A percentile compares a stretch with the other conserved stretches of the same genome.
Evolutionary conservation across 2,329 filamentous ascomycete genomes (phyloP).

Genomic region (Fusarium xyrophilum): DNA sequence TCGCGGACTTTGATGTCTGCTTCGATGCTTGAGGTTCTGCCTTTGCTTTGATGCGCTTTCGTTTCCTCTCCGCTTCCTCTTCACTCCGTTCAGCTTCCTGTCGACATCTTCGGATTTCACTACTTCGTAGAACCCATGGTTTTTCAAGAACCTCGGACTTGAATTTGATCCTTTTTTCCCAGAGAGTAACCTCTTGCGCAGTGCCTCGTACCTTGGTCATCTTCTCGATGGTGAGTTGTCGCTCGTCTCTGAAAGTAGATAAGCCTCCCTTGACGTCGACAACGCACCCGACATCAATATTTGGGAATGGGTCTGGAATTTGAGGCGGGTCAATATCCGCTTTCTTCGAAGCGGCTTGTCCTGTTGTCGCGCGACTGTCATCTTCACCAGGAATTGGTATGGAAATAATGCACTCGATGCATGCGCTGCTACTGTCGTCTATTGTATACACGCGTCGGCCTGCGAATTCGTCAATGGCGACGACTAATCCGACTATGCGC

Average conservation of each 20-base stretch:
- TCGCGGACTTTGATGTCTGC: slow-evolving; percentile 3
- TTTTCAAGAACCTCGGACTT: slow-evolving; percentile 55
- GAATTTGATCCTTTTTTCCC: slow-evolving; percentile 62
- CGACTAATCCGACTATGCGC: slow-evolving; percentile 72
- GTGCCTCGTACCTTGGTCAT: slow-evolving; percentile 58
- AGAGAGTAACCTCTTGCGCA: slow-evolving; percentile 64
- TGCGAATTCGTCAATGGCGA: slow-evolving; percentile 63
- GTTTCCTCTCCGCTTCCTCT: slow-evolving; percentile 39
- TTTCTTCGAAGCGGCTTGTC: slow-evolving; percentile 4
- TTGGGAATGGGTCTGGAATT: slow-evolving; percentile 29
- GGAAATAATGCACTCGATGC: slow-evolving; percentile 55
- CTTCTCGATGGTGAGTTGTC: slow-evolving; percentile 61
- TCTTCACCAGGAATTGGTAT: slow-evolving; percentile 10
- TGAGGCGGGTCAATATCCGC: not conserved
- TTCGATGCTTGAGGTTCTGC: slow-evolving; percentile 13
- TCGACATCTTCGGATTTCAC: slow-evolving; percentile 58
- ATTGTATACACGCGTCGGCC: slow-evolving; percentile 61
- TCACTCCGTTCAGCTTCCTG: slow-evolving; percentile 53
- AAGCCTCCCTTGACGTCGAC: slow-evolving; percentile 65
- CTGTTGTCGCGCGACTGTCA: not conserved
- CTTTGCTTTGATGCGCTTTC: slow-evolving; percentile 33
- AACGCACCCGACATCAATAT: slow-evolving; percentile 60
- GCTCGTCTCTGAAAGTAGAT: slow-evolving; percentile 54
- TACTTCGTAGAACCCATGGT: slow-evolving; percentile 62
- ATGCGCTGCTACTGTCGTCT: slow-evolving; percentile 70